A percentile compares a stretch with the other conserved stretches of the same genome.
phyloP scores from a whole-genome alignment of 2,329 filamentous ascomycete genomes.

The Drechslerella dactyloides region DNA sequence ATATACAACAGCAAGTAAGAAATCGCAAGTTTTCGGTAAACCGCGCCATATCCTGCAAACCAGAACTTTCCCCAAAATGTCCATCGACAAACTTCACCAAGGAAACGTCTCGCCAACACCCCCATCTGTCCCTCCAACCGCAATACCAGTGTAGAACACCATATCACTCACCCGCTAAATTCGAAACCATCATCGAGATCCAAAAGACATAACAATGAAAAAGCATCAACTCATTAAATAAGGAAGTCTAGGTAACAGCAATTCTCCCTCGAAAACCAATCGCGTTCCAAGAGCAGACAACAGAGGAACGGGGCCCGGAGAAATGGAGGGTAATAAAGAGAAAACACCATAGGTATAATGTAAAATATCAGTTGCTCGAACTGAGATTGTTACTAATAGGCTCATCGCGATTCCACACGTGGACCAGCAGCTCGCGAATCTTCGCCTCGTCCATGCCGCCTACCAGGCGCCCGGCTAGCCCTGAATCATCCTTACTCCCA shows the following conservation, averaged over 20 bases:
- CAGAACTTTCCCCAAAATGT: too few relatives aligned
- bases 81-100: too few relatives aligned
- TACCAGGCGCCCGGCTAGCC: slow-evolving; percentile 12
- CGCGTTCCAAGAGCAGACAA: too few relatives aligned
- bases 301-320: background rate
- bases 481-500: slow-evolving; percentile 46
- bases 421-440: slow-evolving; percentile 41
- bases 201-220: too few relatives aligned
- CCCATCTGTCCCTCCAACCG: too few relatives aligned
- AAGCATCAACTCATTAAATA: background rate
- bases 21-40: background rate
- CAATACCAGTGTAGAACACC: too few relatives aligned
- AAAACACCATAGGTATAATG: background rate
- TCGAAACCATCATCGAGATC: too few relatives aligned
- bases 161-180: too few relatives aligned
- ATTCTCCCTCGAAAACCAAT: background rate
- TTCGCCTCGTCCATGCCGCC: slow-evolving; percentile 48
- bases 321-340: background rate
- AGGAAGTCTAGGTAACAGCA: background rate
- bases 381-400: slow-evolving; percentile 43
- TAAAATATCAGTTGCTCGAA: slow-evolving; percentile 33
- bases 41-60: too few relatives aligned
- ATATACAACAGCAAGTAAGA: background rate
- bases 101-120: too few relatives aligned
- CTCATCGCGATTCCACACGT: slow-evolving; percentile 51